Evolutionary conservation across 768 basidiomycete genomes (phyloP), one percentile per base, ranked within the genome.

Genomic region (Vararia minispora): DNA sequence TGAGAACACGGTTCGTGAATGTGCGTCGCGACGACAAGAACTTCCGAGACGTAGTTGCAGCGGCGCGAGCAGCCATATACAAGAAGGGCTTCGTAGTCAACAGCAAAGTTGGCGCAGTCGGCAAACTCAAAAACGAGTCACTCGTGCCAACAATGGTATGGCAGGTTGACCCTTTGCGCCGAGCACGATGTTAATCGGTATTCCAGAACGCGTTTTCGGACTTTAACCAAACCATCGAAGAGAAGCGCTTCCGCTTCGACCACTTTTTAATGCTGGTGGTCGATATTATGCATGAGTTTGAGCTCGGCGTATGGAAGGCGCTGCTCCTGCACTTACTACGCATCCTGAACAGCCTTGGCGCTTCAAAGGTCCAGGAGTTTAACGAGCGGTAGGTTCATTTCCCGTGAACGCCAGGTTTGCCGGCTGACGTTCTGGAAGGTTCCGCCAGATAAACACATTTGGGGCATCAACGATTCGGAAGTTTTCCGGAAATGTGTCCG

Each of bases 301-400:
- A 61, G 28, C 42, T 59, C 2, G 60, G 60, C 0, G 52, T 52
- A 7, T 59, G 57, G 57, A 60, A 59, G 39, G 41, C 30, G 1
- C 6, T 55, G 1, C 52, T 59, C 23, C 42, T 37, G 4, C 60
- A 61, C 31, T 40, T 61, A 0, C 36, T 61, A 3, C 45, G 52
- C 1, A 49, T 60, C 6, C 42, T 59, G 0, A 29, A 46, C 6
- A 28, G 46, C 0, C 7, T 29, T 4, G 33, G 33, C 8, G 14
- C 22, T 1, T 36, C 30, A 16, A 13, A 5, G 4, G 27, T 47
- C 1, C 37, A 28, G 4, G 39, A 47, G 26, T 28, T 30, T 1
- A 56, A 64, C 27, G 0, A 6, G 18, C 30, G 33, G 33, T 35
- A 22, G 11, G 33, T 16, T 7, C 10, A 33, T n/a, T 10, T 3